Base-by-base conservation (phyloP, 768 basidiomycete genomes). In the Pleurotus tuber-regium region DNA sequence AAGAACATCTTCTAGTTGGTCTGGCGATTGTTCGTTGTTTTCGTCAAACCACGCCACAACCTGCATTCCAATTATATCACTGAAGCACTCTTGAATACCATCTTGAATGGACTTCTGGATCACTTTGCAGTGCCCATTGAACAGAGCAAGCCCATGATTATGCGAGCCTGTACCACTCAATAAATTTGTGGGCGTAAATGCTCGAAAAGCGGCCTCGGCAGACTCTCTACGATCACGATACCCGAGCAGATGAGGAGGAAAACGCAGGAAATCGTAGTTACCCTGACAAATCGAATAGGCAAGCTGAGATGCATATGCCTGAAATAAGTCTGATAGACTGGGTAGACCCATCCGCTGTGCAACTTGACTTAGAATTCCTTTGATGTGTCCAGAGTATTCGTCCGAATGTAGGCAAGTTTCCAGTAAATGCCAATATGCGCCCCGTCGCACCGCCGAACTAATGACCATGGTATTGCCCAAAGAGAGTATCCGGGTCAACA, bases 351-450 rank as follows among this genome's bases (percentile, higher is more conserved):
- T 72, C 6, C 86, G 74, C 43, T 71, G 63, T 0, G 89, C 79
- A 18, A 88, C 84, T 5, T 82, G 82, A 12, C 59, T 59, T 30
- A 98, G 70, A 31, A 88, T 72, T 6, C 75, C 71, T 66, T 74
- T 68, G 38, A 70, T 70, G 57, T 80, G 76, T 8, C 54, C 59
- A 16, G 66, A 60, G 54, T 78, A 79, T 47, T 46, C 60, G 53
- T 62, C 63, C 51, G 61, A 62, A 55, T 75, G 66, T 56, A 72
- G 59, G 65, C 79, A 80, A 4, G 80, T 79, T 64, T 95, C 92
- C 53, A 98, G 70, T 43, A 98, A 63, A 65, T 96, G 87, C 84
- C 88, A 94, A 62, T 96, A 93, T 1, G 92, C 79, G 3, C 84
- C 88, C 12, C 91, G 82, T 23, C 95, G 78, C 18, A 87, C 79